Base-by-base conservation (phyloP, 2,329 filamentous ascomycete species). In the Apiospora arundinis region DNA sequence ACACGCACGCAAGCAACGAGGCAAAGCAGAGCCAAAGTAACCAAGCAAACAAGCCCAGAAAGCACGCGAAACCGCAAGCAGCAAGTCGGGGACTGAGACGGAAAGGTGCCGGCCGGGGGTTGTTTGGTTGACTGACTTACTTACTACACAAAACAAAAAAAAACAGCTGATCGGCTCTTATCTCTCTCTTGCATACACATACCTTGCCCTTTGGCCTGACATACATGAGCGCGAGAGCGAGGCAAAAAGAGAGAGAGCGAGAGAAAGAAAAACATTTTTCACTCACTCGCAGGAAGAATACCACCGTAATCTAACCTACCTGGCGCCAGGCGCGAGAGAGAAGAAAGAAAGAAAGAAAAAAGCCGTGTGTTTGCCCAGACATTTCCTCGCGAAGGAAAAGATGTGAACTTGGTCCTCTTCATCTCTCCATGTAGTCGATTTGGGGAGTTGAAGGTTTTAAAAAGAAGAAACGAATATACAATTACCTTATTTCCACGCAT, bases 341-440 rank as follows among this genome's bases (percentile, higher is more conserved):
- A n/a, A n/a, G 32, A 37, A 63, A 63, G 42, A 45, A 40, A 63
- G 40, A 63, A n/a, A 40, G 40, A 63, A 12, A 16, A 40, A 63
- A 63, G 40, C 28, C 8, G 32, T 40, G 1, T 40, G 56, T 63
- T 63, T 32, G 32, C 32, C 56, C 56, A 28, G 32, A 63, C 56
- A 18, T 63, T 40, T 18, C 32, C 56, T 63, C 18, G 32, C 32
- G 56, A 40, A 40, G 37, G 56, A 40, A 40, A 63, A 40, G 56
- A 63, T 63, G 56, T 63, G 56, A 63, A 63, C 56, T 40, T 40
- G 56, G 56, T 40, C 56, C 56, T 63, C 52, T 63, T 63, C 56
- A 21, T 40, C 56, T 28, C 32, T 63, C 32, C 2, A 63, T 63
- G 56, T 40, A 63, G 56, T 40, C 32, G 56, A 40, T 40, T 21